Conservation (phyloP, 225 moss, liverwort and hornwort species). For the Antitrichia curtipendula region DNA sequence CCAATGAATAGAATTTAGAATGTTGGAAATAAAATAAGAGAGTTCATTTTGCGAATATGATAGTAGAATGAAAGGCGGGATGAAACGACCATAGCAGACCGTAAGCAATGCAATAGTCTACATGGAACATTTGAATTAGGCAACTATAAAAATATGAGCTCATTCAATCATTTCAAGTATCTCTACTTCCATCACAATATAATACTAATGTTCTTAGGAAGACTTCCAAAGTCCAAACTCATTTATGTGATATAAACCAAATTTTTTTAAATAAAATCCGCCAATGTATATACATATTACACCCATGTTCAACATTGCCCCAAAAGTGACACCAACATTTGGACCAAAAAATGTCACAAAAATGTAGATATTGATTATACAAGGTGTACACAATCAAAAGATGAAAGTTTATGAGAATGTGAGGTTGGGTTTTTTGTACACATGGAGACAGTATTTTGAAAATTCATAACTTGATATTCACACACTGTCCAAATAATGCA, state of each 20-base stretch:
- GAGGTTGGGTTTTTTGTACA: too few relatives aligned
- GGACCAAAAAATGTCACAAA: accelerated
- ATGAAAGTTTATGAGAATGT: neutral
- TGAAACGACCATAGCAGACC: too few relatives aligned
- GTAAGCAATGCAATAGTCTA: too few relatives aligned
- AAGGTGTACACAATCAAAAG: neutral
- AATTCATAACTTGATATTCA: too few relatives aligned
- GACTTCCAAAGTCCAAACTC: accelerated
- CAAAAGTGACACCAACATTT: neutral
- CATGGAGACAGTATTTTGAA: too few relatives aligned
- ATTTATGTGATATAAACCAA: neutral
- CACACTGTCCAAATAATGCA: too few relatives aligned
- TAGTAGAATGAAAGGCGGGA: too few relatives aligned
- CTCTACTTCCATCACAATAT: accelerated
- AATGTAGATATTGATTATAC: neutral
- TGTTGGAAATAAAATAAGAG: neutral
- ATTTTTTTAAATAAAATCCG: accelerated
- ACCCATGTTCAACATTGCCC: neutral
- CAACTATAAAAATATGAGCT: neutral
- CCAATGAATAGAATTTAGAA: too few relatives aligned
- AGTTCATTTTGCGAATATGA: neutral
- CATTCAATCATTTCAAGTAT: neutral
- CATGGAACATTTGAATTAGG: neutral
- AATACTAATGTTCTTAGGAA: accelerated
- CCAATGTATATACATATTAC: neutral